These are phyloP conservation scores for Ettlia oleoabundans DNA, from an alignment of 139 green algal genomes.

Conservation along the genomic window DNA sequence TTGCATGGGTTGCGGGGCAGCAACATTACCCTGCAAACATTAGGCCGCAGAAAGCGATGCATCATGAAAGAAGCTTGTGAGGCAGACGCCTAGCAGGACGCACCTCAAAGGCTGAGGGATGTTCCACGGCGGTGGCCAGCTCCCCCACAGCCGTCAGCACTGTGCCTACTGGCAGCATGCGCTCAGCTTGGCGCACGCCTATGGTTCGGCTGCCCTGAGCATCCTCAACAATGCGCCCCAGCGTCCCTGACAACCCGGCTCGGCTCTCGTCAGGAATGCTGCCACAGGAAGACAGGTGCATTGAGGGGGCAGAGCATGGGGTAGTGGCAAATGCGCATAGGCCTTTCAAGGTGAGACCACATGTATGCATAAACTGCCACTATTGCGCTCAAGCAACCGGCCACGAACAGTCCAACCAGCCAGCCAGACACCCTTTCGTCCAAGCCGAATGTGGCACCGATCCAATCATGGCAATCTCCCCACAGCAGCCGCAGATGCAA, in stretches of 20 bases:
- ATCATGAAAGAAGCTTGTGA: neutral
- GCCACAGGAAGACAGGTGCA: neutral
- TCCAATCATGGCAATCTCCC: neutral
- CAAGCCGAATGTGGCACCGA: neutral
- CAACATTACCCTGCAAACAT: neutral
- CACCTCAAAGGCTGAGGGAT: constrained; percentile 24
- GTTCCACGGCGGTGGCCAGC: constrained; percentile 33
- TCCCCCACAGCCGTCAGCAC: constrained; percentile 44
- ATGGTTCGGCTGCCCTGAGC: constrained; percentile 17
- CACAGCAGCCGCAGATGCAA: neutral
- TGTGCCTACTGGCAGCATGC: constrained; percentile 21
- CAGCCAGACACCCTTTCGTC: no score
- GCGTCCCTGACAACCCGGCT: neutral
- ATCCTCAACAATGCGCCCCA: neutral
- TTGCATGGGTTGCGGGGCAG: no score
- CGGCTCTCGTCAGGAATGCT: neutral
- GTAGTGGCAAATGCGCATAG: neutral
- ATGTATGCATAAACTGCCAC: neutral
- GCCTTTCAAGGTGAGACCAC: no score
- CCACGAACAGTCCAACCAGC: no score
- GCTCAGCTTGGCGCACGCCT: constrained; percentile 26
- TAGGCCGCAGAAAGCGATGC: neutral
- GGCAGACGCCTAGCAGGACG: neutral
- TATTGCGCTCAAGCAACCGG: neutral
- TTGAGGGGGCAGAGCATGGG: neutral